Evolutionary conservation across 495 filamentous ascomycete genomes (phyloP).

Genomic region (Friedmanniomyces endolithicus): DNA sequence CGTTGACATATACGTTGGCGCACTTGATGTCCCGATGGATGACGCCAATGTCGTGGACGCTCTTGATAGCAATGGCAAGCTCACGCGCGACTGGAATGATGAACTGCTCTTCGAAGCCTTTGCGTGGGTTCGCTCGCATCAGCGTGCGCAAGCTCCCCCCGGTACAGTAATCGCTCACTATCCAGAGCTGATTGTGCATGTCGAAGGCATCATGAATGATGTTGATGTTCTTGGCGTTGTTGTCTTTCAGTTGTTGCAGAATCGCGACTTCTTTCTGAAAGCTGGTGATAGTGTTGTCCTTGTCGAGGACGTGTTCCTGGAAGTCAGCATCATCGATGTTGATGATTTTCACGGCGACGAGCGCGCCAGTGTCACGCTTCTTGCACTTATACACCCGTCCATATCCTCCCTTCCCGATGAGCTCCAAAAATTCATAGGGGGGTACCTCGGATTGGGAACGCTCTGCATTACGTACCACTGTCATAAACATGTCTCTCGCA

Average conservation of each 20-base stretch:
- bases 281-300: slow-evolving; percentile 69
- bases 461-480: slow-evolving; percentile 22
- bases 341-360: slow-evolving; percentile 86
- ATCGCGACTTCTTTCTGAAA: slow-evolving; percentile 82
- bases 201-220: slow-evolving; percentile 76
- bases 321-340: slow-evolving; percentile 85
- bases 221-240: slow-evolving; percentile 81
- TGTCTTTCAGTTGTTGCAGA: slow-evolving; percentile 70
- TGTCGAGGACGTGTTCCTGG: slow-evolving; percentile 50
- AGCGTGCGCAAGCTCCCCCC: slow-evolving; percentile 91
- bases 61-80: slow-evolving; percentile 68
- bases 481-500: slow-evolving; percentile 79
- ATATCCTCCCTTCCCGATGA: slow-evolving; percentile 93
- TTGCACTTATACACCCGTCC: slow-evolving; percentile 85
- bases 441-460: slow-evolving; percentile 27
- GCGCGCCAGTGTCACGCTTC: neutral
- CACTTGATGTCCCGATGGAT: slow-evolving; percentile 96
- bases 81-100: slow-evolving; percentile 84
- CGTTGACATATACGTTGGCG: slow-evolving; percentile 82
- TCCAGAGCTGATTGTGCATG: slow-evolving; percentile 81
- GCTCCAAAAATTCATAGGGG: slow-evolving; percentile 69
- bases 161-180: slow-evolving; percentile 89
- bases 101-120: slow-evolving; percentile 66
- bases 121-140: slow-evolving; percentile 35
- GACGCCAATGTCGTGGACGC: slow-evolving; percentile 81